A percentile compares a stretch with the other conserved stretches of the same genome.
Evolutionary conservation across 306 rosid genomes (phyloP).

Genomic region (Neltuma alba): DNA sequence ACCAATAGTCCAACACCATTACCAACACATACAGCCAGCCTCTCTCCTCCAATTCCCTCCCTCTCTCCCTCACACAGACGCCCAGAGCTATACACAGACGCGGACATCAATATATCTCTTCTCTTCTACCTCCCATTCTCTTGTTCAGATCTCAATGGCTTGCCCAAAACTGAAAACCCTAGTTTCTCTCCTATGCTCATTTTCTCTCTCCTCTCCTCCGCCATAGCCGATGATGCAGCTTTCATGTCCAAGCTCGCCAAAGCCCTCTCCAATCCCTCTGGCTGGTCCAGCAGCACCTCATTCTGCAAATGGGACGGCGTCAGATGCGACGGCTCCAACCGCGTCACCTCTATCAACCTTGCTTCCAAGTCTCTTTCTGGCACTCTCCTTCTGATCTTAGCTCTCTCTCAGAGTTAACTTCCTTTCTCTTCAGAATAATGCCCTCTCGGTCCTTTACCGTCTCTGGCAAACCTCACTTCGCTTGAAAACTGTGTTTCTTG

Average conservation of each 20-base stretch:
- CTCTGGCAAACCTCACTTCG: slow-evolving; percentile 55
- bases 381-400: slow-evolving; percentile 71
- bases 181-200: slow-evolving; percentile 30
- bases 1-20: background rate
- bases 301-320: slow-evolving; percentile 70
- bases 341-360: slow-evolving; percentile 59
- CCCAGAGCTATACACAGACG: background rate
- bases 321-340: slow-evolving; percentile 50
- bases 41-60: background rate
- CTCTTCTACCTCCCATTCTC: background rate
- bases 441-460: slow-evolving; percentile 64
- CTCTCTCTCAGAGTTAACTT: slow-evolving; percentile 60
- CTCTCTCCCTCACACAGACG: background rate
- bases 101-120: background rate
- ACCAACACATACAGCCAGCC: background rate
- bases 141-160: slow-evolving; percentile 51
- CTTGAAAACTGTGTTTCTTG: slow-evolving; percentile 49
- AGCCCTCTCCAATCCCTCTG: slow-evolving; percentile 43
- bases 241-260: slow-evolving; percentile 49
- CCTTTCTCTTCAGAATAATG: slow-evolving; percentile 63
- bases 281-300: slow-evolving; percentile 49
- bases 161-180: slow-evolving; percentile 41
- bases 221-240: slow-evolving; percentile 63
- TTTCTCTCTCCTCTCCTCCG: background rate
- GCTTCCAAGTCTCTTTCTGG: slow-evolving; percentile 60